Percentiles rank a stretch among this genome's conserved stretches.
Evolutionary conservation across 257 asterid genomes (phyloP).

Genomic region (Penstemon davidsonii): DNA sequence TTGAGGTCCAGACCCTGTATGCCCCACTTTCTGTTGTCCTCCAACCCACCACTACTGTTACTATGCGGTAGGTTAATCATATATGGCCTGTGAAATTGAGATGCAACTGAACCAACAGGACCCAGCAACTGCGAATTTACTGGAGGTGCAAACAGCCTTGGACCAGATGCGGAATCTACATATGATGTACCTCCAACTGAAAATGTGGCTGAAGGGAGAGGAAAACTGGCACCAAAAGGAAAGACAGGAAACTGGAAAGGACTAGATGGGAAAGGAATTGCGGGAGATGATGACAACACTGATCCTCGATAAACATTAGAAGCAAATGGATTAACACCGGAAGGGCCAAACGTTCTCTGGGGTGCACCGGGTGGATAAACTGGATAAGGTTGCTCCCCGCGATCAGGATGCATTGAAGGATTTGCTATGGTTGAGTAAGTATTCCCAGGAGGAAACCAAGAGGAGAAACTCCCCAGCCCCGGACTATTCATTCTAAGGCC

Average conservation of each 20-base stretch:
- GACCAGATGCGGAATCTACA: conserved; percentile 43
- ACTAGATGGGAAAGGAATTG: conserved; percentile 38
- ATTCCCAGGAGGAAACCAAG: conserved; percentile 64
- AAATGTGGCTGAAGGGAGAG: conserved; percentile 36
- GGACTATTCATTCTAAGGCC: conserved; percentile 40
- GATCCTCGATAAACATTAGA: conserved; percentile 41
- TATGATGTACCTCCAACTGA: conserved; percentile 36
- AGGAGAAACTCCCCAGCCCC: conserved; percentile 49
- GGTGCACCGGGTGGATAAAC: conserved; percentile 43
- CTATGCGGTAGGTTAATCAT: conserved; percentile 37
- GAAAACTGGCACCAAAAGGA: conserved; percentile 40
- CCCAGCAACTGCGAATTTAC: conserved; percentile 51
- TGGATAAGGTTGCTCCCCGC: conserved; percentile 36
- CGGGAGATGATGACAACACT: conserved; percentile 47
- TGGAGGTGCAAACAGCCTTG: conserved; percentile 44
- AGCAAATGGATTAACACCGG: conserved; percentile 29
- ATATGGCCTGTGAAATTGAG: conserved; percentile 65
- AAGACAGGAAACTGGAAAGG: conserved; percentile 47
- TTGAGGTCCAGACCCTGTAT: conserved; percentile 72
- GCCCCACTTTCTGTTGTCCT: conserved; percentile 53
- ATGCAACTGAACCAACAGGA: conserved; percentile 42
- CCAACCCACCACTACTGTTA: conserved; percentile 35
- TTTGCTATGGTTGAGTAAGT: conserved; percentile 47
- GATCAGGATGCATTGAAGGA: conserved; percentile 40
- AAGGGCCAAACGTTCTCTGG: conserved; percentile 42